Base-by-base conservation (phyloP, 2,329 filamentous ascomycete genomes). In the Verticillium klebahnii region DNA sequence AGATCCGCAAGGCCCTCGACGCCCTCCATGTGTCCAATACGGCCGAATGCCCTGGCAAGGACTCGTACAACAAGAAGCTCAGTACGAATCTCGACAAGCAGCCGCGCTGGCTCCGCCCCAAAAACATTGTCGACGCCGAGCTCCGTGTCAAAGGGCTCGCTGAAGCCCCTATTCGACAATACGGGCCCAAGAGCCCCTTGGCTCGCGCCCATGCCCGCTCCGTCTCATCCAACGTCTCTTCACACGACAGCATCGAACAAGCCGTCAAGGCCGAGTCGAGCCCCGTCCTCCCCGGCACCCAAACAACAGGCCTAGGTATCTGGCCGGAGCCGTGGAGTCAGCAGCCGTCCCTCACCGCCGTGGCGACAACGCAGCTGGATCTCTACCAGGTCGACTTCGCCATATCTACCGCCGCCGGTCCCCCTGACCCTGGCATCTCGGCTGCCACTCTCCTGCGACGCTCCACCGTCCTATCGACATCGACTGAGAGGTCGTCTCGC, bases 31-130 rank as follows among this genome's bases (percentile, higher is more conserved):
- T 31, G 36, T 19, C 45, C 50, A 56, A 56, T 29, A 56, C 54
- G 14, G 54, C n/a, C 7, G 54, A 56, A 19, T 17, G 25, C 15
- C 54, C 54, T 14, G 54, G 54, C 25, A 81, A 81, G 67, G 84
- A 86, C 66, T 85, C 84, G 32, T 83, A 81, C 37, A 83, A 84
- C 68, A 86, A 87, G 73, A 84, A 81, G 25, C 79, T 86, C 65
- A 82, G 82, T 60, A 74, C 76, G 8, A 78, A 85, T 64, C 77
- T 87, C 36, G 84, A 85, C 65, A 84, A 86, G 64, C 82, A 87
- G 40, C 82, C 84, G 34, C 78, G 84, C 69, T 85, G 84, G 78
- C 75, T 86, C 58, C 80, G 82, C 23, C 83, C 84, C 1, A 79
- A 78, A 63, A 78, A 75, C 39, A 74, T 78, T 12, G 75, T 77